Evolutionary conservation across 1,139 yeast species (phyloP), one percentile per base, ranked within the genome.

Genomic region (Kurtzmaniella natalensis): DNA sequence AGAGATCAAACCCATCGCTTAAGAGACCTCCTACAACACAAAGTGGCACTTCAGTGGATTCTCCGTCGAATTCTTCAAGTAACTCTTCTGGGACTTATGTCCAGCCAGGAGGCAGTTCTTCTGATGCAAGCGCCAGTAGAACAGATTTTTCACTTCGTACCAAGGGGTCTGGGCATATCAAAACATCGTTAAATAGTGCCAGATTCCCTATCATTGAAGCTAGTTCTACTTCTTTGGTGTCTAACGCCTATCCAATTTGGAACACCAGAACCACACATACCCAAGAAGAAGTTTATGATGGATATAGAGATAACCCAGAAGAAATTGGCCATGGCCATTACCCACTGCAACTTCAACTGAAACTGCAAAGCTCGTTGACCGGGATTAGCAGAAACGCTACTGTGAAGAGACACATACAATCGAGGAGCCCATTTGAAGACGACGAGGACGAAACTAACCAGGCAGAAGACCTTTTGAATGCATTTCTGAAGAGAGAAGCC

Each of bases 271-370:
- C 11, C 8, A 8, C 16, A 10, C 52, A 41, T 30, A 44, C 44
- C 30, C 41, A 44, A 30, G 51, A 47, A 30, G 43, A 40, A 23
- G 39, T 48, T 7, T 47, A 37, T 31, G 46, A 47, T 35, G 51
- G 51, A 4, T 47, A 47, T 28, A 32, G 35, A 7, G 33, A 41
- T 30, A 20, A 9, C n/a, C 29, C 29, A 10, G 21, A 17, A 18
- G 20, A 26, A 10, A n/a, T n/a, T n/a, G n/a, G n/a, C n/a, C n/a
- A n/a, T n/a, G n/a, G n/a, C n/a, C n/a, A n/a, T n/a, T n/a, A n/a
- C n/a, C n/a, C n/a, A n/a, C n/a, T n/a, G n/a, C n/a, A n/a, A n/a
- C n/a, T n/a, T n/a, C n/a, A n/a, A n/a, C n/a, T n/a, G n/a, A n/a
- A n/a, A n/a, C n/a, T n/a, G n/a, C n/a, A n/a, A n/a, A n/a, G n/a